These are phyloP conservation scores for Saccharomycopsis sp. DNA, from an alignment of 805 yeast species.

Conservation along the genomic window DNA sequence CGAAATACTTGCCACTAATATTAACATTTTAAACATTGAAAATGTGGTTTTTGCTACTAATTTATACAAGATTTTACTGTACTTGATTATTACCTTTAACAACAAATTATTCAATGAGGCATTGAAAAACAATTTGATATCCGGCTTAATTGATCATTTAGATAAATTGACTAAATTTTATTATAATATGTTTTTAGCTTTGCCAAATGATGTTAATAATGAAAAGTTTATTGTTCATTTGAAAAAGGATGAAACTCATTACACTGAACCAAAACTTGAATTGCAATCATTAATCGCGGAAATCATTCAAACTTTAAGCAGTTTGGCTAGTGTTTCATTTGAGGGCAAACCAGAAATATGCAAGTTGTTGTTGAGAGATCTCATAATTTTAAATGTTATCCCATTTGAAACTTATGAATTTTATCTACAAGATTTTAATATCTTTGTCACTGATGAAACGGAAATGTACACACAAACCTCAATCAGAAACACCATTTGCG, in stretches of 20 bases:
- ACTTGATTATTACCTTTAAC: constrained; percentile 26
- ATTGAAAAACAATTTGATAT: constrained; percentile 2
- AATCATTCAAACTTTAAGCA: constrained; percentile 29
- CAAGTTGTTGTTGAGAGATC: constrained; percentile 17
- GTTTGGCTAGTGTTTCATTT: constrained; percentile 21
- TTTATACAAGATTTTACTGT: constrained; percentile 26
- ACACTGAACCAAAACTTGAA: constrained; percentile 22
- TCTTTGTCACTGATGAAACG: constrained; percentile 64
- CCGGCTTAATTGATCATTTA: constrained; percentile 7
- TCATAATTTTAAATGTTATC: constrained; percentile 15
- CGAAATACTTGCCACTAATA: constrained; percentile 22
- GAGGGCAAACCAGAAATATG: constrained; percentile 8
- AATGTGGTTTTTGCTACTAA: constrained; percentile 25
- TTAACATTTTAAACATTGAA: constrained; percentile 19
- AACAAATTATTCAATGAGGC: constrained; percentile 7
- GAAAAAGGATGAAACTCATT: constrained; percentile 1
- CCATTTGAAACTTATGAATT: constrained; percentile 15
- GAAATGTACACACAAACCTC: constrained; percentile 52
- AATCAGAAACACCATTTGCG: constrained; percentile 57
- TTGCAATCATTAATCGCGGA: constrained; percentile 29
- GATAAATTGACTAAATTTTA: constrained; percentile 9
- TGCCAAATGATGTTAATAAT: not conserved
- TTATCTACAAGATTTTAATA: constrained; percentile 46
- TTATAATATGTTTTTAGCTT: constrained; percentile 11
- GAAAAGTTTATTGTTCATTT: constrained; percentile 13